phyloP scores from a whole-genome alignment of 208 protist genomes.

The Acanthamoeba royreba region DNA sequence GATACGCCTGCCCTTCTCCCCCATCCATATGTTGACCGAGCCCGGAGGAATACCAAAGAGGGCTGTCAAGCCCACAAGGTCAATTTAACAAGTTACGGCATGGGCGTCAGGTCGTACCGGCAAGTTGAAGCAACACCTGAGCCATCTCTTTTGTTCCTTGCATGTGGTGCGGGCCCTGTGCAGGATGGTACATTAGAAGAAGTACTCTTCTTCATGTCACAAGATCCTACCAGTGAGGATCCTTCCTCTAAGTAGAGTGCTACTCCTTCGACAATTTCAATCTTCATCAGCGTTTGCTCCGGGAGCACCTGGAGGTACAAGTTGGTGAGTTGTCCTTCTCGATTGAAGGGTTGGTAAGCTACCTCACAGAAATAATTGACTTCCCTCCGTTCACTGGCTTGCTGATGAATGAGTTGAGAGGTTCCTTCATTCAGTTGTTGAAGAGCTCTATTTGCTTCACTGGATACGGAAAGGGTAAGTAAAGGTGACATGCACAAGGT shows the following conservation, averaged over 20 bases:
- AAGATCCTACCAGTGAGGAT: background rate
- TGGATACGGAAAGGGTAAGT: background rate
- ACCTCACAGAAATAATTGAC: background rate
- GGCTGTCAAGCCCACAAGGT: background rate
- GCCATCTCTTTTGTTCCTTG: background rate
- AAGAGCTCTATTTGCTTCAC: background rate
- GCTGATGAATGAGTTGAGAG: background rate
- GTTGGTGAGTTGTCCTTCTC: too few species aligned
- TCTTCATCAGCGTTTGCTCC: background rate
- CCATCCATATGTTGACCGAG: background rate
- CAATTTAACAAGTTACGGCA: background rate
- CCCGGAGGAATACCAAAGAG: background rate
- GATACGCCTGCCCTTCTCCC: background rate
- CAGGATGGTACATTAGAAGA: background rate
- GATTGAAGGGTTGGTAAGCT: too few species aligned
- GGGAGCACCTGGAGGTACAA: background rate
- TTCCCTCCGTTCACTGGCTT: background rate
- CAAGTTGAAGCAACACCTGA: background rate
- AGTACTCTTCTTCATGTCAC: background rate
- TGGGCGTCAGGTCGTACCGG: background rate
- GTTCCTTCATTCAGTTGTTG: background rate
- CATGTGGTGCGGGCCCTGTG: background rate
- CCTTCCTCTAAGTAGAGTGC: conserved; percentile 32
- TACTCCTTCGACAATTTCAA: background rate
- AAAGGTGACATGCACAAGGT: background rate